These are phyloP conservation scores for Senecio squalidus DNA, from an alignment of 140 eudicot genomes.

Conservation along the genomic window DNA sequence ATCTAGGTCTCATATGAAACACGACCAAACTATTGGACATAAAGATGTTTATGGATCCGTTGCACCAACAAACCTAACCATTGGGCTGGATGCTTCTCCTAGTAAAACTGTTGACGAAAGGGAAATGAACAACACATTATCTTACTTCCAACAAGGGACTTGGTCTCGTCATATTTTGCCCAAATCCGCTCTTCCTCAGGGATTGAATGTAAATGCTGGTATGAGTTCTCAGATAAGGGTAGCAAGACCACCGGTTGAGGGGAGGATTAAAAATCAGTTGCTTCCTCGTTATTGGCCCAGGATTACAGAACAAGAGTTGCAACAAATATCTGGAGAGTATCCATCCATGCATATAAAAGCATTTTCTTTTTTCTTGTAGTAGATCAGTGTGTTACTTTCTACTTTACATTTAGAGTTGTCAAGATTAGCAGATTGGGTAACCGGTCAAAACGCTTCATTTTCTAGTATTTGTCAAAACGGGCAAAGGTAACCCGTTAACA, in stretches of 20 bases:
- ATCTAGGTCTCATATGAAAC: constrained; percentile 34
- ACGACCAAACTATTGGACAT: constrained; percentile 19
- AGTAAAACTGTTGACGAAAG: constrained; percentile 36
- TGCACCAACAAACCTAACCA: constrained; percentile 64
- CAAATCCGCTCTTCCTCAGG: constrained; percentile 43
- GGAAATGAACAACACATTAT: constrained; percentile 33
- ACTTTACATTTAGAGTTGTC: no score
- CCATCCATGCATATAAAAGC: constrained; percentile 23
- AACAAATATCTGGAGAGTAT: constrained; percentile 98
- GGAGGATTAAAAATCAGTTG: constrained; percentile 75
- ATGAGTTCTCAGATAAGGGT: constrained; percentile 62
- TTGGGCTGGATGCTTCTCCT: constrained; percentile 49
- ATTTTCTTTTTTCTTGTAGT: no score
- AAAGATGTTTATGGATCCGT: constrained; percentile 21
- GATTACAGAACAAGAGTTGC: constrained; percentile 94
- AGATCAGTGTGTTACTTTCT: no score
- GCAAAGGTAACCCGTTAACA: no score
- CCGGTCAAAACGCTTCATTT: no score
- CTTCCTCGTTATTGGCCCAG: constrained; percentile 99
- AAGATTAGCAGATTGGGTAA: no score
- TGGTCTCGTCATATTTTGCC: constrained; percentile 58
- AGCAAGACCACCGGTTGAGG: constrained; percentile 93
- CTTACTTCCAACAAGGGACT: constrained; percentile 50
- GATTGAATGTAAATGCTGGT: constrained; percentile 40
- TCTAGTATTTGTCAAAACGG: no score